A percentile compares a stretch with the other conserved stretches of the same genome.
phyloP scores from a whole-genome alignment of 2,329 filamentous ascomycete species.

The Trichoderma sp. region DNA sequence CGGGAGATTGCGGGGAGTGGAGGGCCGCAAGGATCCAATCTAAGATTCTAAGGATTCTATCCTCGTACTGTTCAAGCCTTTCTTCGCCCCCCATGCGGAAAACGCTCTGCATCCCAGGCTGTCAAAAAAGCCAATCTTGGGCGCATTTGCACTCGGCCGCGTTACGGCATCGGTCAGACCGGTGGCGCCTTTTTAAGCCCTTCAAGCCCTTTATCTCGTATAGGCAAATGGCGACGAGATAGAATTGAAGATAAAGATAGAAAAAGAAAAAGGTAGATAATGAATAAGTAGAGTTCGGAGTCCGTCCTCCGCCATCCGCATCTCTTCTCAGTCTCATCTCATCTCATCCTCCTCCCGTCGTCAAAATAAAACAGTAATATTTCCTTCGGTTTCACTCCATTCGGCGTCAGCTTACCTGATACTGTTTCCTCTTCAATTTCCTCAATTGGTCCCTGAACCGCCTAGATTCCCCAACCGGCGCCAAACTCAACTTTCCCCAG shows the following conservation, averaged over 20 bases:
- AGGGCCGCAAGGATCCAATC: not conserved
- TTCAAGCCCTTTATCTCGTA: not conserved
- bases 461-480: not conserved
- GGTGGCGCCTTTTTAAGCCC: not conserved
- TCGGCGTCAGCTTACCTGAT: conserved; percentile 6
- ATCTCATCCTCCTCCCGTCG: not conserved
- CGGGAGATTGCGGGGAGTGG: not conserved
- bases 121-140: not conserved
- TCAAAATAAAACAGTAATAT: not conserved
- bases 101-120: not conserved
- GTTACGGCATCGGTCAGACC: not conserved
- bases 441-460: not conserved
- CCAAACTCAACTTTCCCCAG: not conserved
- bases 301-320: not conserved
- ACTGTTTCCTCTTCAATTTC: not conserved
- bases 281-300: not conserved
- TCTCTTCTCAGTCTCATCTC: not conserved
- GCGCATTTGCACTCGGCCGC: not conserved
- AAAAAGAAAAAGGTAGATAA: not conserved
- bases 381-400: not conserved
- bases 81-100: not conserved
- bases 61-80: not conserved
- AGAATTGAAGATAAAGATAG: not conserved
- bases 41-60: not conserved
- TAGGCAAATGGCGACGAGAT: not conserved